Evolutionary conservation across 2,329 filamentous ascomycete genomes (phyloP).

Genomic region (Alternaria sp.): DNA sequence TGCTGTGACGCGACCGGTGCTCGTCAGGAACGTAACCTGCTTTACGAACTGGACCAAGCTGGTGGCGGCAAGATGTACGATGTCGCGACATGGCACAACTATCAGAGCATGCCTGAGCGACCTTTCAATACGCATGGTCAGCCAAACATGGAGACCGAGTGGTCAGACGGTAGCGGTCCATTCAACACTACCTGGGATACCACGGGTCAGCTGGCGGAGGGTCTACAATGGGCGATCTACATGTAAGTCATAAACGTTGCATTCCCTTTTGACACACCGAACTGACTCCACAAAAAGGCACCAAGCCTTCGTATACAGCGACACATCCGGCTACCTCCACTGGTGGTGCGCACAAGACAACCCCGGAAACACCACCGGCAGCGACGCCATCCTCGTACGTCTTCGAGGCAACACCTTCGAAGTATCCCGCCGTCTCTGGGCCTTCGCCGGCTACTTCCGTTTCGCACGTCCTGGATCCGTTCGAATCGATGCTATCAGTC

Average conservation of each 20-base stretch:
- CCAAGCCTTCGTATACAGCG: slow-evolving; percentile 9
- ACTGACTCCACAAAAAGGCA: slow-evolving; percentile 17
- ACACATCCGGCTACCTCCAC: slow-evolving; percentile 57
- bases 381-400: slow-evolving; percentile 22
- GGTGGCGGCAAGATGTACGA: slow-evolving; percentile 47
- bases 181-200: slow-evolving; percentile 53
- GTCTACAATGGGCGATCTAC: slow-evolving; percentile 61
- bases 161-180: slow-evolving; percentile 50
- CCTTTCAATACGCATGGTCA: slow-evolving; percentile 49
- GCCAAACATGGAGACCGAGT: slow-evolving; percentile 60
- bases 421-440: slow-evolving; percentile 45
- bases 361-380: slow-evolving; percentile 31
- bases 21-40: slow-evolving; percentile 6
- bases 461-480: slow-evolving; percentile 47
- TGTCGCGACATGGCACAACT: slow-evolving; percentile 49
- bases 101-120: slow-evolving; percentile 48
- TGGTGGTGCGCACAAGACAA: slow-evolving; percentile 53
- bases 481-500: slow-evolving; percentile 38
- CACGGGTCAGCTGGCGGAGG: slow-evolving; percentile 55
- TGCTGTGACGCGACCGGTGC: slow-evolving; percentile 53
- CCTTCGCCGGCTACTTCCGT: slow-evolving; percentile 45
- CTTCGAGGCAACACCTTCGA: slow-evolving; percentile 35
- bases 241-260: slow-evolving; percentile 51
- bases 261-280: not conserved
- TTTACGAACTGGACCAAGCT: slow-evolving; percentile 36